A percentile compares a stretch with the other conserved stretches of the same genome.
phyloP scores from a whole-genome alignment of 495 filamentous ascomycete genomes.

The Tetracladium marchalianum region DNA sequence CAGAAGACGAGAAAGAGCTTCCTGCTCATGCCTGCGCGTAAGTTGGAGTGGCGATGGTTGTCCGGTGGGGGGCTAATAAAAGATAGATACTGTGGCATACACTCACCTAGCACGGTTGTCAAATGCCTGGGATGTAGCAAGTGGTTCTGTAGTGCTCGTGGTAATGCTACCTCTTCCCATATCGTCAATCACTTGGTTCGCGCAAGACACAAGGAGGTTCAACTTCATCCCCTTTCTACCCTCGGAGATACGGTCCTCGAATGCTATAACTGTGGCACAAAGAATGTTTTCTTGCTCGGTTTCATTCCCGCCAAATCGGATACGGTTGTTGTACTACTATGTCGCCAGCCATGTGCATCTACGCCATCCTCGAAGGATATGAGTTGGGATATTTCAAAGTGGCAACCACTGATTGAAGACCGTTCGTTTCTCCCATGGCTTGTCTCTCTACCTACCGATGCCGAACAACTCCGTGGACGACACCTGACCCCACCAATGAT shows the following conservation, averaged over 20 bases:
- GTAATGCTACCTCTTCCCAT: conserved; percentile 92
- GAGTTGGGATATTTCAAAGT: conserved; percentile 98
- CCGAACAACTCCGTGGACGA: conserved; percentile 89
- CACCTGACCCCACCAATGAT: conserved; percentile 94
- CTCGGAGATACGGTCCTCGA: conserved; percentile 95
- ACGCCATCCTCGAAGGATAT: conserved; percentile 98
- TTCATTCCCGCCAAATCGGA: conserved; percentile 99
- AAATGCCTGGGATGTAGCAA: conserved; percentile 94
- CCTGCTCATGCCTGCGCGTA: conserved; percentile 95
- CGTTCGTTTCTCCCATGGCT: conserved; percentile 94
- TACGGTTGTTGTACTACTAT: conserved; percentile 93
- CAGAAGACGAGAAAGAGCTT: conserved; percentile 81
- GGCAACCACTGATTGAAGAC: conserved; percentile 96
- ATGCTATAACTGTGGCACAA: conserved; percentile 99
- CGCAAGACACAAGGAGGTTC: conserved; percentile 96
- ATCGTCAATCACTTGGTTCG: conserved; percentile 98
- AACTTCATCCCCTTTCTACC: conserved; percentile 88
- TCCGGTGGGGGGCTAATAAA: not conserved
- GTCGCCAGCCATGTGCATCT: conserved; percentile 90
- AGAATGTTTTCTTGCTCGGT: conserved; percentile 98
- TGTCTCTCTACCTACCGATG: conserved; percentile 78
- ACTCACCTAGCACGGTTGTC: conserved; percentile 88
- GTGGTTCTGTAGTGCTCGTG: conserved; percentile 98
- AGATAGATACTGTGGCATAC: conserved; percentile 88
- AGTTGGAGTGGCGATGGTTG: conserved; percentile 27